Conservation (phyloP, 345 rosid genomes). For the Murraya paniculata region DNA sequence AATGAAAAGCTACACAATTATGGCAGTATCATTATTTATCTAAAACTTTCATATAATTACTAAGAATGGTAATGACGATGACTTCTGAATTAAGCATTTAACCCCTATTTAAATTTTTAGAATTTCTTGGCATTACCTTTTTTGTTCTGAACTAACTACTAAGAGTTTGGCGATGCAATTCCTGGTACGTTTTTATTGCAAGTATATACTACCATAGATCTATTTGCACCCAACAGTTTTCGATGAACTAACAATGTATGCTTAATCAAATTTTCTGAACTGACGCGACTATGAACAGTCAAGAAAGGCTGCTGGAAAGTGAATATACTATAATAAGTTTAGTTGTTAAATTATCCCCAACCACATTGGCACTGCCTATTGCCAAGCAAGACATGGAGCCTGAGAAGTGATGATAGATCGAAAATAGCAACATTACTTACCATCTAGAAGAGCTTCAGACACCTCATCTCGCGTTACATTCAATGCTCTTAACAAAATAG, state of each 20-base stretch:
- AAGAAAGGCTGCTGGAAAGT: neutral
- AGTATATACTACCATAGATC: neutral
- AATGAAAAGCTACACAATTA: neutral
- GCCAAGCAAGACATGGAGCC: neutral
- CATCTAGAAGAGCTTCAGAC: conserved; percentile 92
- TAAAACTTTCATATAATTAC: neutral
- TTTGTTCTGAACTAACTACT: neutral
- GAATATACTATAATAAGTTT: neutral
- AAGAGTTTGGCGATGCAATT: neutral
- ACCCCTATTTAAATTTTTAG: neutral
- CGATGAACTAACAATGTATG: neutral
- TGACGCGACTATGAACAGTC: neutral
- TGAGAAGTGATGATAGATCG: neutral
- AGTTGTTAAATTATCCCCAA: neutral
- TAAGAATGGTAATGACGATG: conserved; percentile 3
- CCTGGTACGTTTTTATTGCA: neutral
- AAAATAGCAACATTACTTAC: conserved; percentile 39
- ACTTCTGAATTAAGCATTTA: conserved; percentile 15
- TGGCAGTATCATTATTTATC: neutral
- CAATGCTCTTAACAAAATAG: conserved; percentile 84
- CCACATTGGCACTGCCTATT: neutral
- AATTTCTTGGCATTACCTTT: neutral
- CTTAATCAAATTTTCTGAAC: neutral
- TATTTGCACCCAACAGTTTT: neutral
- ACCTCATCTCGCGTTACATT: conserved; percentile 95